These are phyloP conservation scores for Cyanodermella asteris DNA, from an alignment of 2,329 filamentous ascomycete genomes.

Conservation along the genomic window DNA sequence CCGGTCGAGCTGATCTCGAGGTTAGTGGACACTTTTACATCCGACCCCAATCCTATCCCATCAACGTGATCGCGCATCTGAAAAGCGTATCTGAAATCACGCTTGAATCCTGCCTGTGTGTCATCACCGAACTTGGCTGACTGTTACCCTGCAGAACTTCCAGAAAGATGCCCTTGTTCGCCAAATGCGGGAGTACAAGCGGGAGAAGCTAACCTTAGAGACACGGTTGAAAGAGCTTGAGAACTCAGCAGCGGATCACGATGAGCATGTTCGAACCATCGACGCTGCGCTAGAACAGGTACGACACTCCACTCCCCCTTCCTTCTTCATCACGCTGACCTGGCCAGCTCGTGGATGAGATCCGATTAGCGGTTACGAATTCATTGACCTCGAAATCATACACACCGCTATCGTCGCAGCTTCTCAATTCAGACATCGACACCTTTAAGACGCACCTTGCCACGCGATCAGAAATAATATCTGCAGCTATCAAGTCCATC, in stretches of 20 bases:
- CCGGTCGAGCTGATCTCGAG: constrained; percentile 49
- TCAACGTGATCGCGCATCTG: too few relatives aligned
- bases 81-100: too few relatives aligned
- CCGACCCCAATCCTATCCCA: too few relatives aligned
- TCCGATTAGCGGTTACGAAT: constrained; percentile 19
- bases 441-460: constrained; percentile 61
- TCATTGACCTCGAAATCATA: constrained; percentile 11
- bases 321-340: neutral
- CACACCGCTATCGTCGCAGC: constrained; percentile 26
- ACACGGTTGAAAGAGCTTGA: constrained; percentile 58
- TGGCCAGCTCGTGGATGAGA: constrained; percentile 20
- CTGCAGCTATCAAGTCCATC: constrained; percentile 48
- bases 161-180: constrained; percentile 94
- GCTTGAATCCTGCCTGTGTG: constrained; percentile 9
- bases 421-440: constrained; percentile 32
- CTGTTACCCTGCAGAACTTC: constrained; percentile 55
- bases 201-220: constrained; percentile 66
- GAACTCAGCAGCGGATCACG: constrained; percentile 59
- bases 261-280: constrained; percentile 76
- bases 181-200: constrained; percentile 95
- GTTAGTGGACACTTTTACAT: too few relatives aligned
- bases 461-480: constrained; percentile 54
- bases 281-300: constrained; percentile 93
- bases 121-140: constrained; percentile 11
- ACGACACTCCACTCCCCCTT: constrained; percentile 6